Evolutionary conservation across 2,329 filamentous ascomycete genomes (phyloP), one percentile per base, ranked within the genome.

Genomic region (Thielaviopsis populi): DNA sequence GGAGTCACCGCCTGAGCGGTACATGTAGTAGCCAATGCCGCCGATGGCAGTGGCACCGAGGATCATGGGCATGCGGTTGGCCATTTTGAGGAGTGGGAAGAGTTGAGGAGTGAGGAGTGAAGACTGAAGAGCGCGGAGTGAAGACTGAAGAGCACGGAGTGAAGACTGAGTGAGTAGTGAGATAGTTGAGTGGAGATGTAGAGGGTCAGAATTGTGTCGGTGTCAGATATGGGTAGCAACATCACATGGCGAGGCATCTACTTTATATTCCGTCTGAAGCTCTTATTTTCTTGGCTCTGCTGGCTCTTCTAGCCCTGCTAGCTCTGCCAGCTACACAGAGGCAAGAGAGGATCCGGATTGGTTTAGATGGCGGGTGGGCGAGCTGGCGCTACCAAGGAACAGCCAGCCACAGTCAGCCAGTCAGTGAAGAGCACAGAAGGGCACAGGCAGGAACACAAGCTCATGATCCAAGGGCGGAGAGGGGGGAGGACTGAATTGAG

Each of bases 21-120:
- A 99, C 67, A 97, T 82, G 79, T 97, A 97, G 80, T 96, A 97
- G 53, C 88, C 90, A 65, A 85, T 77, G 68, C 84, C 87, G 70
- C 82, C 83, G 40, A 81, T 86, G 68, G 83, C 84, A 66, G 79
- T 82, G 69, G 84, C 75, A 69, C 85, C 87, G 69, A 86, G 71
- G 69, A 78, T 71, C 68, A 79, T 69, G 69, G 80, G 79, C 50
- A 75, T 69, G 68, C 75, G 75, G 41, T 72, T 74, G 68, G 77
- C 77, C 78, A 80, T 81, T 68, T n/a, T n/a, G n/a, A n/a, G n/a
- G n/a, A n/a, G n/a, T n/a, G n/a, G n/a, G n/a, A n/a, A n/a, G n/a
- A n/a, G n/a, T n/a, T n/a, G n/a, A n/a, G n/a, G n/a, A n/a, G n/a
- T n/a, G n/a, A n/a, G n/a, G n/a, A n/a, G 59, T 74, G 68, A 50